Conservation (phyloP, 352 stramenopile species). For the Phytophthora pistaciae region DNA sequence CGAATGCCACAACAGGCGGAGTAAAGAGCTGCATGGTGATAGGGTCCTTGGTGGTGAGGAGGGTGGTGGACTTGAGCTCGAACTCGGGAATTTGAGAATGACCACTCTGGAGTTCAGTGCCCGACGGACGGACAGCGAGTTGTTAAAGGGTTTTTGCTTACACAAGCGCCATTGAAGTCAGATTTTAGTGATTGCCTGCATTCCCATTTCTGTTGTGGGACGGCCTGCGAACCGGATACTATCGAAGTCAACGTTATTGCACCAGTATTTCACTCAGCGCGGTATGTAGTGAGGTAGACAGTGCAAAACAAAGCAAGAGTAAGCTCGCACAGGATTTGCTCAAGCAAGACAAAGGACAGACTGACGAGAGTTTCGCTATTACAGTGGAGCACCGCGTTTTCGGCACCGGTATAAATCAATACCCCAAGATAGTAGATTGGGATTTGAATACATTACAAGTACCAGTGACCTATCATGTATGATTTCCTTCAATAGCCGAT, state of each 20-base stretch:
- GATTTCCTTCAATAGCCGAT: no score
- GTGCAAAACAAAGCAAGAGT: neutral
- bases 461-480: no score
- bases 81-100: slow-evolving; percentile 28
- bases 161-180: neutral
- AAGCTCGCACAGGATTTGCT: neutral
- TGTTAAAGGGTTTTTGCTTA: slow-evolving; percentile 3
- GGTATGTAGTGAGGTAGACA: neutral
- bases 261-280: neutral
- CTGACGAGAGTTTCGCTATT: slow-evolving; percentile 2
- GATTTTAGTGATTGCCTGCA: neutral
- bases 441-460: no score
- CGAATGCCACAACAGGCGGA: slow-evolving; percentile 4
- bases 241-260: neutral
- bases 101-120: neutral
- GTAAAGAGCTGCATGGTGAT: slow-evolving; percentile 22
- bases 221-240: neutral
- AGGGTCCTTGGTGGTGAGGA: neutral
- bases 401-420: no score
- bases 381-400: no score
- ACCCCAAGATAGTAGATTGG: no score
- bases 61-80: slow-evolving; percentile 3
- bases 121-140: neutral
- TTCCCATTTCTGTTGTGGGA: slow-evolving; percentile 4
- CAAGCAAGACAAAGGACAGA: neutral